A percentile compares a stretch with the other conserved stretches of the same genome.
Conservation (phyloP, 495 filamentous ascomycete genomes). For the Apiosordaria backusii region DNA sequence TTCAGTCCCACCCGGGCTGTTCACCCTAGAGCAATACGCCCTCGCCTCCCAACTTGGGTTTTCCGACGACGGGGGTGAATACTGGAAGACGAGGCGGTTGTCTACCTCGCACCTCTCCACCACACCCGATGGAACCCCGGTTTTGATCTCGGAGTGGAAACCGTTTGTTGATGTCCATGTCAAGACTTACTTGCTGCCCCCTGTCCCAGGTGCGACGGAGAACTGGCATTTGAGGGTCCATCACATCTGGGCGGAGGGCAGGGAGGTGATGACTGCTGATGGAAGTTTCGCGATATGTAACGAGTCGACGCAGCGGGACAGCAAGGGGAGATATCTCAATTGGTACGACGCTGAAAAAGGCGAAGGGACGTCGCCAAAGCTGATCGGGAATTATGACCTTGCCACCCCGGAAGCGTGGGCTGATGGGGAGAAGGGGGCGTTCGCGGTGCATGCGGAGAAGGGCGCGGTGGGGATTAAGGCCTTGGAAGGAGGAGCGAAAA, state of each 20-base stretch:
- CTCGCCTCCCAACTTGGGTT: conserved; percentile 71
- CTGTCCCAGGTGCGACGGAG: conserved; percentile 40
- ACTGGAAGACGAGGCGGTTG: conserved; percentile 69
- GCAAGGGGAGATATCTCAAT: conserved; percentile 57
- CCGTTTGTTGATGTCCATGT: conserved; percentile 64
- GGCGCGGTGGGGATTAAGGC: conserved; percentile 70
- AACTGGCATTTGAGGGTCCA: conserved; percentile 71
- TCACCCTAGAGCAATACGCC: conserved; percentile 70
- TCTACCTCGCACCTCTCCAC: conserved; percentile 55
- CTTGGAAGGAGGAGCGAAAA: conserved; percentile 21
- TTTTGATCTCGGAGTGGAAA: conserved; percentile 64
- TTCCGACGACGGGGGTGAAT: conserved; percentile 73
- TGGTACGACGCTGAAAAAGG: conserved; percentile 42
- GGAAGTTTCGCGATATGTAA: conserved; percentile 69
- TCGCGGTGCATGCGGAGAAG: conserved; percentile 53
- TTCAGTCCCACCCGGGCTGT: conserved; percentile 70
- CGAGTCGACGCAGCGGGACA: conserved; percentile 38
- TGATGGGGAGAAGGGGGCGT: conserved; percentile 48
- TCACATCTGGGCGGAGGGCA: conserved; percentile 49
- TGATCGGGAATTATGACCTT: conserved; percentile 56
- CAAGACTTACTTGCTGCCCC: conserved; percentile 61
- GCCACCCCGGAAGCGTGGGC: conserved; percentile 55
- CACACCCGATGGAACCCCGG: conserved; percentile 41
- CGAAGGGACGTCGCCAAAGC: conserved; percentile 49
- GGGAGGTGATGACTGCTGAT: conserved; percentile 64